Base-by-base conservation (phyloP, 371 early-diverging fungal species). In the Haplosporangium sp. region DNA sequence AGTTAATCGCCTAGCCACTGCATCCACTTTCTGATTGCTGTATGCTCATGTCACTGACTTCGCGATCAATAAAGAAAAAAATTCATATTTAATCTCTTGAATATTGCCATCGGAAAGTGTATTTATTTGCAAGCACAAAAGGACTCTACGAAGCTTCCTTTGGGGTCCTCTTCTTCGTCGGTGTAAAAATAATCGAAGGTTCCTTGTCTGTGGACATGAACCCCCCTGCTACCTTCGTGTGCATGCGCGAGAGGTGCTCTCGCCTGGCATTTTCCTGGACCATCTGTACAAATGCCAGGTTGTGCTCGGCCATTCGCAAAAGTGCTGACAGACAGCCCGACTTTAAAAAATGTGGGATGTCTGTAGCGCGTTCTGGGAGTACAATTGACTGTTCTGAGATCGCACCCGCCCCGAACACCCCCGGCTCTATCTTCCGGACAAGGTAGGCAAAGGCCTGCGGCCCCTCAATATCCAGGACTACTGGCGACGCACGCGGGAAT, bases 151-250 rank as follows among this genome's bases (percentile, higher is more conserved):
- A 29, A 29, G 29, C 29, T 29, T 29, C 29, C 29, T 29, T 29
- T 4, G 29, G 29, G 29, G 29, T 29, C 29, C 29, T 29, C 29
- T 29, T 29, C 29, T 29, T 50, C 16, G 54, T 51, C 10, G 51
- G 51, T 2, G 51, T 51, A 20, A 51, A 51, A 21, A 51, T 51
- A 51, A 51, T 51, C 21, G 51, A 51, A 18, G 51, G 51, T 11
- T 51, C 51, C 21, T 10, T 18, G 21, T 3, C 18, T 10, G 2
- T 11, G 2, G 51, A 18, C 2, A 2, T 14, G 9, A 6, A 1
- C 6, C 20, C 51, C 18, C 51, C 51, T 18, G 51, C 14, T 2
- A 10, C 51, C 21, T 51, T 51, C 18, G 11, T 18, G 51, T 51
- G 20, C 51, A 51, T 16, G 9, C 20, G 51, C 14, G 6, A 12